These are phyloP conservation scores for Erythrobasidium yunnanense DNA, from an alignment of 768 basidiomycete genomes.

Conservation along the genomic window DNA sequence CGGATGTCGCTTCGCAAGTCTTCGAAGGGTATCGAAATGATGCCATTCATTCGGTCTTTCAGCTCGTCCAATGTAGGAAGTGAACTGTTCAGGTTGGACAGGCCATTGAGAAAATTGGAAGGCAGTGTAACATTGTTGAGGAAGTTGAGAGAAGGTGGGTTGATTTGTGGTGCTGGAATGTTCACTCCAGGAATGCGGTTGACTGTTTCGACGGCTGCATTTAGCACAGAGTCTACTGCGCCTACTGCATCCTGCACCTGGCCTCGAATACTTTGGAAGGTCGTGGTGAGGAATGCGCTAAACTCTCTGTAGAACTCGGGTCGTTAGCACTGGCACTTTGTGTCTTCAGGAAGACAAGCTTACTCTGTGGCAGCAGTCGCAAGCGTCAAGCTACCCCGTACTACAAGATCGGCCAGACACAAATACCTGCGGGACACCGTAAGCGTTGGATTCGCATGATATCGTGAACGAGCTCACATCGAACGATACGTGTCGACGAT, in stretches of 20 bases:
- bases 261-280: not conserved
- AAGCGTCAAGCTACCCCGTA: conserved; percentile 66
- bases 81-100: conserved; percentile 58
- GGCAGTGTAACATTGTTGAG: conserved; percentile 73
- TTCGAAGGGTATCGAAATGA: conserved; percentile 63
- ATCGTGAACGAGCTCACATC: conserved; percentile 42
- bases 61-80: conserved; percentile 51
- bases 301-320: conserved; percentile 3
- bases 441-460: not conserved
- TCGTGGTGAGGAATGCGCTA: conserved; percentile 1
- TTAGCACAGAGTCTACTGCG: not conserved
- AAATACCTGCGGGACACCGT: conserved; percentile 47
- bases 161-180: conserved; percentile 53
- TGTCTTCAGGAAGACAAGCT: conserved; percentile 42
- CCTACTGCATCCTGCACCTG: not conserved
- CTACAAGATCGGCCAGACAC: conserved; percentile 81
- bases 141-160: conserved; percentile 60
- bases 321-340: no score
- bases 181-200: conserved; percentile 26
- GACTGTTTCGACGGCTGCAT: not conserved
- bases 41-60: conserved; percentile 56
- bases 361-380: conserved; percentile 72
- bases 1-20: conserved; percentile 79
- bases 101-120: conserved; percentile 57
- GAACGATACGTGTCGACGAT: conserved; percentile 85